Percentiles rank a stretch among this genome's conserved stretches.
Conservation (phyloP, 83 land plant species). For the Picea abies region DNA sequence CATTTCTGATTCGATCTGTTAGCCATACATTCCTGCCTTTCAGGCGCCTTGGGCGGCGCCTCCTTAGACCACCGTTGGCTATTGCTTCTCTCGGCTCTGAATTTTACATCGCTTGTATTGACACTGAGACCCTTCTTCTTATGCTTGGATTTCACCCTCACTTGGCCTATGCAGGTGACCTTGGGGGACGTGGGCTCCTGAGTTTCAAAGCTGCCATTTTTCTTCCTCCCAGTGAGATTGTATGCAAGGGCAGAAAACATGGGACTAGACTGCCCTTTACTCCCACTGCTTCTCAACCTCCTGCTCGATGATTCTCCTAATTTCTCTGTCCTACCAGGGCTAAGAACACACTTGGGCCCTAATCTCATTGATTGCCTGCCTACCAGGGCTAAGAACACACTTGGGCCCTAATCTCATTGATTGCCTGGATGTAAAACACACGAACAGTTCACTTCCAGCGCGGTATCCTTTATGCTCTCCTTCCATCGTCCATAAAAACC, state of each 20-base stretch:
- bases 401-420: conserved; percentile 34
- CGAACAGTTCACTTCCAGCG: conserved; percentile 43
- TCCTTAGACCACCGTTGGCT: conserved; percentile 15
- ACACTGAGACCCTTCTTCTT: conserved; percentile 27
- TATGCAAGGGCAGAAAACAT: conserved; percentile 36
- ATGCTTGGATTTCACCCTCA: conserved; percentile 63
- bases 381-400: conserved; percentile 46
- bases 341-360: conserved; percentile 31
- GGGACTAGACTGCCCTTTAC: conserved; percentile 60
- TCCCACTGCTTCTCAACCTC: conserved; percentile 44
- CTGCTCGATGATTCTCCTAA: conserved; percentile 48
- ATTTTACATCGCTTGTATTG: conserved; percentile 28
- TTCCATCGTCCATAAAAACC: conserved; percentile 6
- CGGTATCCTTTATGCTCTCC: conserved; percentile 13
- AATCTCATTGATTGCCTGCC: conserved; percentile 36
- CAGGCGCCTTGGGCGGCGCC: neutral
- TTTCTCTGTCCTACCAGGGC: conserved; percentile 38
- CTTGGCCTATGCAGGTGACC: conserved; percentile 81
- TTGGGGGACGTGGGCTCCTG: conserved; percentile 76
- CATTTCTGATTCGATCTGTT: conserved; percentile 22
- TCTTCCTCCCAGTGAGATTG: conserved; percentile 29
- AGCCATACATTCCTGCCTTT: conserved; percentile 23
- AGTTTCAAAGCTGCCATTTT: conserved; percentile 48
- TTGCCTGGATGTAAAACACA: conserved; percentile 56
- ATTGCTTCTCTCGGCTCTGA: conserved; percentile 33